Percentiles rank a stretch among this genome's conserved stretches.
phyloP scores from a whole-genome alignment of 768 basidiomycete genomes.

The Mycena alexandri region DNA sequence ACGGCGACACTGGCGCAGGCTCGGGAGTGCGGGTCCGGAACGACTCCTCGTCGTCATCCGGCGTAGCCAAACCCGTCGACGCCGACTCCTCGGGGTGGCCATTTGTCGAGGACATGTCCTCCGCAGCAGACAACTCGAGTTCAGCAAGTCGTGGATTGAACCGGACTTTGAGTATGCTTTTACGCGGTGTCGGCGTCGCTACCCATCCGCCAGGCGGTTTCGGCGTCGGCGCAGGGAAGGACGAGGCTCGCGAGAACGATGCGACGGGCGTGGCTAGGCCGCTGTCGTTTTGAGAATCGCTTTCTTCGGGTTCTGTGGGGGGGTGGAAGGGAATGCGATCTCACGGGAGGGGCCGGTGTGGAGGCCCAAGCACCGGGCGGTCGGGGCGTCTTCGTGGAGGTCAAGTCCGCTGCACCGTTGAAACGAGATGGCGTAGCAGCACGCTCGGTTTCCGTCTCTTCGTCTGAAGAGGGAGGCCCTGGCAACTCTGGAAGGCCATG shows the following conservation, averaged over 20 bases:
- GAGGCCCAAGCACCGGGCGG: conserved; percentile 57
- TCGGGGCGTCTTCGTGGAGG: conserved; percentile 58
- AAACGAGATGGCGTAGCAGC: conserved; percentile 40
- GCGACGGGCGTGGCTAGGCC: conserved; percentile 61
- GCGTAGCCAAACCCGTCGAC: conserved; percentile 23
- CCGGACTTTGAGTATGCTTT: conserved; percentile 77
- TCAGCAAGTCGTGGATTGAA: conserved; percentile 63
- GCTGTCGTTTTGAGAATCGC: conserved; percentile 43
- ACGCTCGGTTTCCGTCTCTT: conserved; percentile 51
- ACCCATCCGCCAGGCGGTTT: conserved; percentile 79
- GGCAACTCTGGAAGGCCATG: conserved; percentile 75
- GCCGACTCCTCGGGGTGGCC: conserved; percentile 24
- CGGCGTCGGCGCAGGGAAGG: conserved; percentile 68
- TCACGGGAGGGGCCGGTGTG: conserved; percentile 43
- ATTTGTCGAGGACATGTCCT: conserved; percentile 28
- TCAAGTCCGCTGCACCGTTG: conserved; percentile 38
- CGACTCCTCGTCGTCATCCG: conserved; percentile 13
- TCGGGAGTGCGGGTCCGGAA: conserved; percentile 35
- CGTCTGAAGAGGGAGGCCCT: conserved; percentile 69
- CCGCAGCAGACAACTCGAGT: conserved; percentile 36
- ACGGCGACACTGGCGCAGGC: conserved; percentile 31
- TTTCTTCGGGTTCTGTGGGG: conserved; percentile 38
- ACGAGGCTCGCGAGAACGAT: conserved; percentile 63
- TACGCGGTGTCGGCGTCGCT: conserved; percentile 67
- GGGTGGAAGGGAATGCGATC: conserved; percentile 38